A percentile compares a stretch with the other conserved stretches of the same genome.
Evolutionary conservation across 352 stramenopile genomes (phyloP).

Genomic region (Globisporangium megalacanthum): DNA sequence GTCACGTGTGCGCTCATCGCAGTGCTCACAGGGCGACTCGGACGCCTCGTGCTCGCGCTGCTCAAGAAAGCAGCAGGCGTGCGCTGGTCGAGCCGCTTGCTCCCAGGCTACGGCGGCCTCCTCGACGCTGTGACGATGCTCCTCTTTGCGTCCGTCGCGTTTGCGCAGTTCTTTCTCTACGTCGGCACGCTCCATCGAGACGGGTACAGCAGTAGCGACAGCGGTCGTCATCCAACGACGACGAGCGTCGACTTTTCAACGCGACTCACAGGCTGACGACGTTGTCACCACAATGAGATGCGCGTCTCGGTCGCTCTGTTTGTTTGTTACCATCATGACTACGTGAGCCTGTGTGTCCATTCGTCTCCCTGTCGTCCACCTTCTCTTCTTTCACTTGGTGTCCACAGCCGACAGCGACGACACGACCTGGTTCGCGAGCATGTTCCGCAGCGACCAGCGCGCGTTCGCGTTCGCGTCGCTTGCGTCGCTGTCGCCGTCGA

Average conservation of each 20-base stretch:
- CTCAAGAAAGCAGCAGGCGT: conserved; percentile 90
- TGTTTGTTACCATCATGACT: conserved; percentile 4
- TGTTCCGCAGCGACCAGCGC: conserved; percentile 24
- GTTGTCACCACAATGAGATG: neutral
- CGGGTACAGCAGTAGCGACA: neutral
- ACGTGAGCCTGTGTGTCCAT: conserved; percentile 24
- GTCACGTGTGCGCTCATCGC: conserved; percentile 6
- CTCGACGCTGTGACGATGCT: conserved; percentile 90
- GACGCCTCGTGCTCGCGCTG: conserved; percentile 89
- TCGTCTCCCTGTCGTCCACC: neutral
- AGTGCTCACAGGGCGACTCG: conserved; percentile 85
- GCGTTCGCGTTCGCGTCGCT: conserved; percentile 5
- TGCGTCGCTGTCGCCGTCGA: conserved; percentile 13
- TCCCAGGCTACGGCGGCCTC: conserved; percentile 91
- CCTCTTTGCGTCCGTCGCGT: conserved; percentile 74
- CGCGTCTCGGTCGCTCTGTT: neutral
- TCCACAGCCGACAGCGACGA: neutral
- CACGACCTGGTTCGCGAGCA: conserved; percentile 13
- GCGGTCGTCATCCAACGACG: neutral
- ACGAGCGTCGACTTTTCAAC: conserved; percentile 2
- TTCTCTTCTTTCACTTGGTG: neutral
- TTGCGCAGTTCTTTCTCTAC: conserved; percentile 47
- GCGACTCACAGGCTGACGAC: neutral
- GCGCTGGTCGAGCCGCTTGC: conserved; percentile 89
- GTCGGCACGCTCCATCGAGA: conserved; percentile 4